phyloP scores from a whole-genome alignment of 192 early-diverging fungal genomes.

The Geranomyces michiganensis region DNA sequence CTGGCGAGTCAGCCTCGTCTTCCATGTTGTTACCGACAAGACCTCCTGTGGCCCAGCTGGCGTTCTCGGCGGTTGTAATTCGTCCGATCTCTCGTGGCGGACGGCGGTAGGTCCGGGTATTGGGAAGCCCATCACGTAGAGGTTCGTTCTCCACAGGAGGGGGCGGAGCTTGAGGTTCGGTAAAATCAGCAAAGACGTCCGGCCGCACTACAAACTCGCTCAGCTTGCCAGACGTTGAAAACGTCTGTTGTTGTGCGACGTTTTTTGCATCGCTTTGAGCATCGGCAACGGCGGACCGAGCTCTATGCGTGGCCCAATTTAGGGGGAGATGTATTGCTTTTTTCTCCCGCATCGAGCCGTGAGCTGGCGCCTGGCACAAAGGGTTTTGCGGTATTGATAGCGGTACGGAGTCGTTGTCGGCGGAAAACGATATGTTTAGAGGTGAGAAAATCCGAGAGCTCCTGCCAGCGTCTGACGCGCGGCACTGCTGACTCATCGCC shows the following conservation, averaged over 20 bases:
- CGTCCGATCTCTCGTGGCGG: neutral
- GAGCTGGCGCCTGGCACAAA: no score
- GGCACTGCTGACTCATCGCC: no score
- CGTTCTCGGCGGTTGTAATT: neutral
- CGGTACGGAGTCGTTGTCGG: no score
- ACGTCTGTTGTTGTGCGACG: neutral
- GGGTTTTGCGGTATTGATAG: no score
- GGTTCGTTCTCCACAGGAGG: conserved; percentile 19
- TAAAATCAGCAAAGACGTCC: conserved; percentile 31
- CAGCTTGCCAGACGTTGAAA: conserved; percentile 30
- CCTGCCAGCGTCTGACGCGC: no score
- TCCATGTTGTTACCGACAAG: neutral
- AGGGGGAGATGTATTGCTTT: conserved; percentile 5
- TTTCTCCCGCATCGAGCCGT: conserved; percentile 12
- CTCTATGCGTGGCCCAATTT: neutral
- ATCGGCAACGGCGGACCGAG: no score
- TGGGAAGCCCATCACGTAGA: conserved; percentile 31
- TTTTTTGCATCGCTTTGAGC: no score
- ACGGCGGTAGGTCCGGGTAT: conserved; percentile 32
- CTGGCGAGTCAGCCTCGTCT: neutral
- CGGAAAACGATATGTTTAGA: no score
- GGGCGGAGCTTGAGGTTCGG: conserved; percentile 10
- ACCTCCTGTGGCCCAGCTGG: neutral
- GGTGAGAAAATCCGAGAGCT: no score
- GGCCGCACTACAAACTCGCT: conserved; percentile 40